Evolutionary conservation across 768 basidiomycete genomes (phyloP), one percentile per base, ranked within the genome.

Genomic region (Boletus vinaceobasis): DNA sequence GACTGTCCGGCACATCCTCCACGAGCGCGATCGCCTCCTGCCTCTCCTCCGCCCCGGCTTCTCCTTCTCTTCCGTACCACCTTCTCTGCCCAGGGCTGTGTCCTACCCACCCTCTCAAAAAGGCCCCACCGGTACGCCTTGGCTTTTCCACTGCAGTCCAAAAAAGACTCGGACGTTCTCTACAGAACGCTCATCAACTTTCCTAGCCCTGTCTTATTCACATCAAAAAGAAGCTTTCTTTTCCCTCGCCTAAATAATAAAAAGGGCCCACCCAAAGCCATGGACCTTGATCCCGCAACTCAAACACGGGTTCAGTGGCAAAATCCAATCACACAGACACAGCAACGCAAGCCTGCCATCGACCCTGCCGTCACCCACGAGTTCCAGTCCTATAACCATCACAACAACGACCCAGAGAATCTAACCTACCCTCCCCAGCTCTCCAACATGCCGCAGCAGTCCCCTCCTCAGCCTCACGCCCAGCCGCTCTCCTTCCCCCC

Each of bases 231-330:
- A 71, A 70, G 61, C 57, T 61, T 50, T 60, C 54, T 50, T 65
- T 69, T 71, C 70, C 68, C 68, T 70, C 69, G 69, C 69, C 58
- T 70, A 71, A 72, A 65, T 59, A 69, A 71, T 71, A 71, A 67
- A 70, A 69, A 66, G 61, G 60, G 60, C 68, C 58, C 56, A 60
- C 64, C 51, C 58, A 55, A 48, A 59, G 60, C 59, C 69, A 69
- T 75, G 71, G 66, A 68, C 60, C 57, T 67, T 61, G 70, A 74
- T 62, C 65, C 71, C 27, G 58, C 65, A 60, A 61, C 62, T 57
- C 63, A 62, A 58, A 59, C 70, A 67, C 71, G 71, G 64, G 69
- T 58, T 48, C 67, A 71, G 67, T 70, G 69, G 69, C 63, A 64
- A 57, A 58, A 55, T 65, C 57, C 62, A 63, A 66, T 71, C 63